A percentile compares a stretch with the other conserved stretches of the same genome.
Conservation (phyloP, 1,284 basidiomycete genomes). For the Phylloporus gajari region DNA sequence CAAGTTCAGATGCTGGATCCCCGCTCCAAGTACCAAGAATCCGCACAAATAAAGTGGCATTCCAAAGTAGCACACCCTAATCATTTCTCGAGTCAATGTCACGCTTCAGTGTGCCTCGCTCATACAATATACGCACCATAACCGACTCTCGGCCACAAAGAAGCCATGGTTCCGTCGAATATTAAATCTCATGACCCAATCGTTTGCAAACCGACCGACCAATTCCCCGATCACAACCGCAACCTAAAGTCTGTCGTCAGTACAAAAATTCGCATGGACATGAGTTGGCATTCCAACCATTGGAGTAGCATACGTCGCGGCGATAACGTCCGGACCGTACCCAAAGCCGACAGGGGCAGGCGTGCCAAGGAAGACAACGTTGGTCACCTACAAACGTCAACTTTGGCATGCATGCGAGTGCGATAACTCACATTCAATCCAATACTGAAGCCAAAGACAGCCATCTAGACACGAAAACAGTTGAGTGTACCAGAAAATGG, state of each 20-base stretch:
- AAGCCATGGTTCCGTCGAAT: constrained; percentile 72
- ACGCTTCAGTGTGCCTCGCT: neutral
- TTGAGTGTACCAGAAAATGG: neutral
- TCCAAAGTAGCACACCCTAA: constrained; percentile 72
- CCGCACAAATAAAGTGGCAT: constrained; percentile 72
- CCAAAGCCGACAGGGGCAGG: constrained; percentile 70
- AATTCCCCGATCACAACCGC: constrained; percentile 76
- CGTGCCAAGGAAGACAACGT: constrained; percentile 72
- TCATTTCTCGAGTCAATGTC: neutral
- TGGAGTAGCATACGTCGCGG: constrained; percentile 71
- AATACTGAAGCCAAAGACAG: constrained; percentile 75
- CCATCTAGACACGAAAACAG: constrained; percentile 48
- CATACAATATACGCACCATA: constrained; percentile 62
- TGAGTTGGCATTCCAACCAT: constrained; percentile 54
- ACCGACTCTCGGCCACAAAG: constrained; percentile 75
- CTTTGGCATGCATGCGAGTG: neutral
- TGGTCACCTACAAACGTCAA: constrained; percentile 62
- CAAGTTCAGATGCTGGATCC: constrained; percentile 66
- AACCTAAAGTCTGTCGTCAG: constrained; percentile 50
- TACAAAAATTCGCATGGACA: neutral
- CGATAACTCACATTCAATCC: constrained; percentile 72
- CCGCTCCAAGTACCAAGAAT: constrained; percentile 68
- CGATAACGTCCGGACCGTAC: constrained; percentile 61
- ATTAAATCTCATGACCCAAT: constrained; percentile 69
- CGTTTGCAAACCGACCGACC: constrained; percentile 72